phyloP scores from a whole-genome alignment of 2,329 filamentous ascomycete genomes.

The Macrophomina tecta region DNA sequence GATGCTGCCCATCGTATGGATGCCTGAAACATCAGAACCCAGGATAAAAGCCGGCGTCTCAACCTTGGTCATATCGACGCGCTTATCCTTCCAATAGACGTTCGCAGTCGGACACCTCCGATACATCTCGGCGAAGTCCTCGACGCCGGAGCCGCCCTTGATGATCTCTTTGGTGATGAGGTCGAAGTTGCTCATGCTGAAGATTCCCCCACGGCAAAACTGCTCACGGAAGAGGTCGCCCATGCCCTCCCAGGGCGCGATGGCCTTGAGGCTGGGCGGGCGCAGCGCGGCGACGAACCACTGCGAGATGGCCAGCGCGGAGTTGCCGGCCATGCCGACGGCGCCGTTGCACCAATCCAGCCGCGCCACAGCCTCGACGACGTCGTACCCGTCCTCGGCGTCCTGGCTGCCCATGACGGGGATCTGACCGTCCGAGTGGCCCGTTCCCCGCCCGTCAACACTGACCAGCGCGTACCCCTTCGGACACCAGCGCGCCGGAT shows the following conservation, averaged over 20 bases:
- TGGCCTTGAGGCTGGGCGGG: conserved; percentile 51
- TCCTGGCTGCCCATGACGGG: conserved; percentile 51
- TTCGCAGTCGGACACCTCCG: conserved; percentile 40
- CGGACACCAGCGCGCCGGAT: conserved; percentile 45
- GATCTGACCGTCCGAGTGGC: conserved; percentile 45
- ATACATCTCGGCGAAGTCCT: conserved; percentile 53
- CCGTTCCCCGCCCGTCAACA: conserved; percentile 41
- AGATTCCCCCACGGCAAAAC: conserved; percentile 47
- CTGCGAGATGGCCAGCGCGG: conserved; percentile 50
- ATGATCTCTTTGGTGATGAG: conserved; percentile 49
- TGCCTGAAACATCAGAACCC: conserved; percentile 30
- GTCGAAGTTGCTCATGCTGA: conserved; percentile 51
- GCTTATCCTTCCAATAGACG: conserved; percentile 36
- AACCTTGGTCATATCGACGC: conserved; percentile 34
- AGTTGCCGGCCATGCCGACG: conserved; percentile 54
- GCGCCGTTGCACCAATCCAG: conserved; percentile 54
- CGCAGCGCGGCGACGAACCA: conserved; percentile 51
- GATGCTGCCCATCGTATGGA: conserved; percentile 35
- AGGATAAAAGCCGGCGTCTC: conserved; percentile 34
- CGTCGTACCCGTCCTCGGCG: conserved; percentile 55
- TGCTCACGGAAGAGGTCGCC: conserved; percentile 56
- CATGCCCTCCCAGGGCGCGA: conserved; percentile 56
- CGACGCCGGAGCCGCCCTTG: conserved; percentile 43
- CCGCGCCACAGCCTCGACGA: conserved; percentile 50
- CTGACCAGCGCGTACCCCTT: conserved; percentile 44